Conservation (phyloP, 2,329 filamentous ascomycete species). For the Mycocentrospora acerina region DNA sequence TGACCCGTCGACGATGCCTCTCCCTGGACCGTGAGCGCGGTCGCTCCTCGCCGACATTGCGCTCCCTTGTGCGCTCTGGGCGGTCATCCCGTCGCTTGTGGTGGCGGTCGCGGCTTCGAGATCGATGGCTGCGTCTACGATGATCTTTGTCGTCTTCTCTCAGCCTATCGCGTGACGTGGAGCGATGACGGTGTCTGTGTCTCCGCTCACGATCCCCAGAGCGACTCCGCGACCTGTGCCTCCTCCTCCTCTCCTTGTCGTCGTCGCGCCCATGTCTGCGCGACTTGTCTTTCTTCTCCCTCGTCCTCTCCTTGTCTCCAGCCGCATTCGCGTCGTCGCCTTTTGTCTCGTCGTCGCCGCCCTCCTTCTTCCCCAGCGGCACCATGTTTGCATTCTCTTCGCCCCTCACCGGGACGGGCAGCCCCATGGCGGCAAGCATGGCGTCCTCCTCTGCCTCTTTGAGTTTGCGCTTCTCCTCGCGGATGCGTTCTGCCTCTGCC, state of each 20-base stretch:
- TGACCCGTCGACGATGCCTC: slow-evolving; percentile 13
- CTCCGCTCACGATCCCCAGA: slow-evolving; percentile 31
- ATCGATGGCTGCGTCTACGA: slow-evolving; percentile 32
- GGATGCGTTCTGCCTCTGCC: slow-evolving; percentile 56
- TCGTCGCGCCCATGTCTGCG: slow-evolving; percentile 27
- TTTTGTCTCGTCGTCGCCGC: slow-evolving; percentile 53
- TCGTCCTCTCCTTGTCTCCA: slow-evolving; percentile 17
- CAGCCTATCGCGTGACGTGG: slow-evolving; percentile 30
- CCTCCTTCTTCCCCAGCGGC: slow-evolving; percentile 57
- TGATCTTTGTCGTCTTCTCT: slow-evolving; percentile 29
- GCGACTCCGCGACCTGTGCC: slow-evolving; percentile 28
- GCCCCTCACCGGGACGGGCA: slow-evolving; percentile 67
- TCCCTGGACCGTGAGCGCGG: slow-evolving; percentile 25
- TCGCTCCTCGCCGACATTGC: slow-evolving; percentile 26
- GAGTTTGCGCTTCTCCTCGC: slow-evolving; percentile 74
- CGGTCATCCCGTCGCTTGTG: slow-evolving; percentile 26
- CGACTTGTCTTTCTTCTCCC: slow-evolving; percentile 26
- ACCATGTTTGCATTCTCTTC: slow-evolving; percentile 65
- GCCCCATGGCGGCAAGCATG: slow-evolving; percentile 76
- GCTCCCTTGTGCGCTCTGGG: slow-evolving; percentile 23
- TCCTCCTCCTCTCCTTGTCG: slow-evolving; percentile 23
- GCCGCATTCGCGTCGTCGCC: slow-evolving; percentile 41
- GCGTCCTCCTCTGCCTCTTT: slow-evolving; percentile 95
- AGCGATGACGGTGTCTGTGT: slow-evolving; percentile 31
- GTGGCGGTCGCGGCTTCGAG: slow-evolving; percentile 33